Conservation (phyloP, 2,329 filamentous ascomycete genomes). For the Leptodontidium sp. region DNA sequence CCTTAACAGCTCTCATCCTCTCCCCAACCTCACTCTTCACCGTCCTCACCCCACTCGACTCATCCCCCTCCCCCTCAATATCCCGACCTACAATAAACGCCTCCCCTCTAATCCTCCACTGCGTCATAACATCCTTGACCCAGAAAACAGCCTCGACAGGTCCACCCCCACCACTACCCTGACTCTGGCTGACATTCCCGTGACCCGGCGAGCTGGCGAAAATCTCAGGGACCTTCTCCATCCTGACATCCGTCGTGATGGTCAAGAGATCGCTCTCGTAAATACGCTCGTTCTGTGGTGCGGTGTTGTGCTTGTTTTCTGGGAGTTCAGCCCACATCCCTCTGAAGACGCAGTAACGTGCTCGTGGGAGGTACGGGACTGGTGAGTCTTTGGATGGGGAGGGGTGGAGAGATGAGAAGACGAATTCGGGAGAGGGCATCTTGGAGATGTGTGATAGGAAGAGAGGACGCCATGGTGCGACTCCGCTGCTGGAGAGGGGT, state of each 20-base stretch:
- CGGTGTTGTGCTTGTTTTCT: conserved; percentile 75
- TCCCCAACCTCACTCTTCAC: conserved; percentile 66
- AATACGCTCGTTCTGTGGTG: conserved; percentile 72
- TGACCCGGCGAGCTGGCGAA: conserved; percentile 59
- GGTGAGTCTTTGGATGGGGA: conserved; percentile 48
- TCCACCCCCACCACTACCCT: conserved; percentile 69
- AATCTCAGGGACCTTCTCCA: conserved; percentile 83
- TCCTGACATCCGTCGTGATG: conserved; percentile 88
- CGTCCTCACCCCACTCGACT: conserved; percentile 59
- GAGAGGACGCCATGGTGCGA: conserved; percentile 47
- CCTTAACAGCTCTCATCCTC: conserved; percentile 66
- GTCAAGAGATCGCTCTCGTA: conserved; percentile 82
- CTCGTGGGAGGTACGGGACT: conserved; percentile 57
- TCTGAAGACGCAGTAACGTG: conserved; percentile 83
- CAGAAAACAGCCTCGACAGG: conserved; percentile 87
- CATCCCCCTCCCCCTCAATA: conserved; percentile 60
- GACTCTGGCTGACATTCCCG: conserved; percentile 51
- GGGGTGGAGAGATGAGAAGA: conserved; percentile 55
- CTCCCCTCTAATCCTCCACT: conserved; percentile 85
- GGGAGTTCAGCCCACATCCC: conserved; percentile 83
- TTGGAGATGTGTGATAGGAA: conserved; percentile 47
- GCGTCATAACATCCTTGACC: conserved; percentile 72
- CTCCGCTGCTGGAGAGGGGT: conserved; percentile 36
- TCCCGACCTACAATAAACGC: conserved; percentile 80
- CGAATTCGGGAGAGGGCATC: conserved; percentile 50